Evolutionary conservation across 352 stramenopile genomes (phyloP), one percentile per base, ranked within the genome.

Genomic region (Phytopythium boreale): DNA sequence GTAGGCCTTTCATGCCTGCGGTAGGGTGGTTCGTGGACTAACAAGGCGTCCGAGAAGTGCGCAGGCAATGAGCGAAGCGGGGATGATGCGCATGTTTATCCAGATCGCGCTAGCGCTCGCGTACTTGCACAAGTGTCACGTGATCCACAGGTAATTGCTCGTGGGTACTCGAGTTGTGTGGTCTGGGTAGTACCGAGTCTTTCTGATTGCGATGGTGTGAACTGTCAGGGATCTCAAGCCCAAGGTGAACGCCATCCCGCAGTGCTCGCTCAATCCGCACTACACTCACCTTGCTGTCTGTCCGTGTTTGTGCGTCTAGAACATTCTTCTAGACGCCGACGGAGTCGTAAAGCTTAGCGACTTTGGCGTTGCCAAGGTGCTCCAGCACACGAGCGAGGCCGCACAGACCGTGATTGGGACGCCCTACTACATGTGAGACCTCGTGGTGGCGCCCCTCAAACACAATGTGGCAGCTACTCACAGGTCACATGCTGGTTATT

Each of bases 301-400:
- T 27, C n/a, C 2, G 5, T 24, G 24, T 55, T 12, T 36, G 3
- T 3, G 31, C 31, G 20, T 26, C 6, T 41, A 88, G 74, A 90
- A 89, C 27, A 75, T 87, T 24, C 58, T 89, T 14, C 59, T 89
- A 19, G 76, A 88, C n/a, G 64, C 51, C 9, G 59, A 80, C 20
- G 80, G 78, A 3, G 67, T 88, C 34, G 72, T 93, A 27, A 94
- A 94, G 62, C 26, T 96, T 29, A 90, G 76, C 39, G 84, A 92
- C 63, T 90, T 92, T 69, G 84, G 82, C 0, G 77, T 89, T 15
- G 76, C 82, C 4, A 75, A 79, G 26, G 47, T 61, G 6, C 71
- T 90, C 5, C 59, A 81, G 15, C 43, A 72, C 62, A 74, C 86
- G 11, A 41, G 84, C 9, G 81, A 89, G 31, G 64, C 57, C 0